Base-by-base conservation (phyloP, 1,139 yeast genomes). In the Yamadazyma mexicana region DNA sequence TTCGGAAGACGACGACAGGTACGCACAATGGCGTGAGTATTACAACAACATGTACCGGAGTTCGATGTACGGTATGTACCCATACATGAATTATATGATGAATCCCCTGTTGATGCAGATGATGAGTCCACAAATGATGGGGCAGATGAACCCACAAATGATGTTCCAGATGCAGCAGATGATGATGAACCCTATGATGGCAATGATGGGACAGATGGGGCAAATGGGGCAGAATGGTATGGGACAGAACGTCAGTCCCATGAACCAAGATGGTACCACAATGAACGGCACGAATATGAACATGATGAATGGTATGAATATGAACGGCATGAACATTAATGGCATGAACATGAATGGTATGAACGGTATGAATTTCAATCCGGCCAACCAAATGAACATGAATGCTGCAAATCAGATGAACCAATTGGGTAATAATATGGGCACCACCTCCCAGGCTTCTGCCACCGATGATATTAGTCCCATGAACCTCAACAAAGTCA, bases 171-270 rank as follows among this genome's bases (percentile, higher is more conserved):
- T 40, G 46, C 43, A 38, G 22, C 43, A 42, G 49, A 45, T 40
- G 48, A 42, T 42, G 48, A 31, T 32, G 32, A 24, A 24, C n/a
- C 26, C 26, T 5, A 43, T 40, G 45, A 37, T 17, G 17, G 15
- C 8, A 12, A 12, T 16, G 11, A 33, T 64, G 40, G 75, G 69
- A 40, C 66, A 68, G 71, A 54, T 71, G 34, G 67, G 64, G 10
- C 8, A n/a, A 23, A 33, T 12, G 16, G 75, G 69, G 39, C 47
- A 64, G 35, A 46, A 46, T 15, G 14, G 5, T n/a, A 14, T 6
- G 30, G 47, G 40, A 12, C 34, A 35, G 35, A 50, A 42, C 27
- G 57, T 50, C 18, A 37, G 29, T 25, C 18, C 24, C 71, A 60
- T 33, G 40, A 35, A 34, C 22, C 20, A 35, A 15, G 27, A 15